A percentile compares a stretch with the other conserved stretches of the same genome.
Conservation (phyloP, 73 alveolate genomes). For the Loxodes magnus region DNA sequence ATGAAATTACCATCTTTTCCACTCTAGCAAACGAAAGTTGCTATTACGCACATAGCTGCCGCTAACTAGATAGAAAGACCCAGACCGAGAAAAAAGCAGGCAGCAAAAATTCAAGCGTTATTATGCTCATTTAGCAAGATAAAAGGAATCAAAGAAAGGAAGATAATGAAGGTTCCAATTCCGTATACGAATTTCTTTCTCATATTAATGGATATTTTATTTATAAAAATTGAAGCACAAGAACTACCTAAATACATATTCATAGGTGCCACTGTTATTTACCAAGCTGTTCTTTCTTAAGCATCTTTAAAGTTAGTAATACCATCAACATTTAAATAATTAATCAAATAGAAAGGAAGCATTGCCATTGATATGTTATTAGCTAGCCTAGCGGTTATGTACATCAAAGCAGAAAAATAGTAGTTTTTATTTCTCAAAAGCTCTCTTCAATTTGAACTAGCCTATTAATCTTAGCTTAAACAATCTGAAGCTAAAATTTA, state of each 20-base stretch:
- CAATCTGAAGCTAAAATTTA: too few species aligned
- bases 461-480: too few species aligned
- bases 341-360: constrained; percentile 44
- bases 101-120: constrained; percentile 1
- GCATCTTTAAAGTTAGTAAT: constrained; percentile 29
- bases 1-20: constrained; percentile 7
- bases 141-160: not conserved
- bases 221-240: constrained; percentile 35
- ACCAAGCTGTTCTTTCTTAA: constrained; percentile 38
- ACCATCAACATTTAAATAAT: constrained; percentile 32
- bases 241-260: constrained; percentile 45
- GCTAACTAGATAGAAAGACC: not conserved
- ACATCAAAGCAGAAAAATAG: too few species aligned
- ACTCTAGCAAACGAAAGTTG: constrained; percentile 6
- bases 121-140: not conserved
- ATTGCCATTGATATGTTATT: constrained; percentile 62
- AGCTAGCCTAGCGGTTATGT: constrained; percentile 60
- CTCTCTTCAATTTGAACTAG: too few species aligned
- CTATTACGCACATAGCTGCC: not conserved
- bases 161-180: constrained; percentile 13
- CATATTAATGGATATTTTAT: constrained; percentile 18
- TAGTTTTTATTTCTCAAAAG: too few species aligned
- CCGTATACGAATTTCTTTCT: constrained; percentile 29
- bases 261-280: constrained; percentile 59
- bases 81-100: not conserved